Evolutionary conservation across 306 rosid species (phyloP), one percentile per base, ranked within the genome.

Genomic region (Castanopsis chinensis): DNA sequence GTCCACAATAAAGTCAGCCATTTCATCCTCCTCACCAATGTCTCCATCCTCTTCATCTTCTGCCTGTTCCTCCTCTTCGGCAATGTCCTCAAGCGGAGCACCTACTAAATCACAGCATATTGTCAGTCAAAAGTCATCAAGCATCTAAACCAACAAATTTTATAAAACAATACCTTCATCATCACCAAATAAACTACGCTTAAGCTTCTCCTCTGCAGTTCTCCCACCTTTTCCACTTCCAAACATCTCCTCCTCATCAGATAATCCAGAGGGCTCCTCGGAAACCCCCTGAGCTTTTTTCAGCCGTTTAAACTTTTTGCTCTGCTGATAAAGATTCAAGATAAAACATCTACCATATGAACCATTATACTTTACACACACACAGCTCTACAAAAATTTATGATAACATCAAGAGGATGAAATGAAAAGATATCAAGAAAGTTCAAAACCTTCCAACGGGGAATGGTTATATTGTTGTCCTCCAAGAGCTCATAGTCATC

Each of bases 1-100:
- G 41, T 92, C 98, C 70, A 92, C 99, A 51, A 95, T 95, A 79
- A 95, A 95, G 87, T 92, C 99, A 0, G 95, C 99, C 99, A 95
- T 95, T 82, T 94, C 99, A 88, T 95, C 99, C 78, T 92, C 98
- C 52, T 94, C 98, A 75, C 92, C 98, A 63, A 93, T 89, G 85
- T 91, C 98, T 25, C 84, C 99, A 71, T 92, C 99, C 64, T 91
- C 97, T 86, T 94, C 98, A 64, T 93, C 98, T 82, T 92, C 99
- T 32, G 81, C 90, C 43, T 83, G 96, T 78, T 95, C 99, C 89
- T 91, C 98, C 85, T 93, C 99, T 85, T 95, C 99, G 20, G 79
- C 98, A 78, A 93, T 87, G 73, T 93, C 99, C 82, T 95, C 99
- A 81, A 89, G 90, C 63, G 92, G 89, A 83, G 96, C 84, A 75